Evolutionary conservation across 2,329 filamentous ascomycete genomes (phyloP), one percentile per base, ranked within the genome.

Genomic region (Botrytis squamosa): DNA sequence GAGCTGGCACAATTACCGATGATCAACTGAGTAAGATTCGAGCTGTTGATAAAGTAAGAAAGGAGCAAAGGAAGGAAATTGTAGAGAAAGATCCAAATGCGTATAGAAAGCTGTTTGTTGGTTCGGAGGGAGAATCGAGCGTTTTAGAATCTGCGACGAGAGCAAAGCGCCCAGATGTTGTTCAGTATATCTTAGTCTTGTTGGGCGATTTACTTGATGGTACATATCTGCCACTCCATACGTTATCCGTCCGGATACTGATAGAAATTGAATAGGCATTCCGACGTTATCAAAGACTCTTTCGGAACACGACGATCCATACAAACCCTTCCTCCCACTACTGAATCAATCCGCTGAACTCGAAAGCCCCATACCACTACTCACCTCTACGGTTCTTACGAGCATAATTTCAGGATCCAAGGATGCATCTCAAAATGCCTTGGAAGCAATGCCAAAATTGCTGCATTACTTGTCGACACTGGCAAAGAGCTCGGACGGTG

Each of bases 11-110:
- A 81, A 93, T 99, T 84, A 97, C 93, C 74, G 95, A 98, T 79
- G 91, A 93, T 78, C 95, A 99, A 84, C 89, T 98, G 79, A 93
- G 92, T 86, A 95, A 95, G 88, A 97, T 99, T 85, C 95, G 95
- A 84, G 93, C 95, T 75, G 93, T 98, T 79, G 96, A 98, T 84
- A 98, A 98, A 85, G 93, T 96, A 78, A 93, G 94, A 83, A 96
- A 94, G 83, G 96, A 98, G 78, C 92, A 94, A 84, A 90, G 95
- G 81, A 92, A 91, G 82, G 90, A 95, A 81, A 92, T 91, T 29
- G 91, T 98, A 75, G 93, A 97, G 82, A 85, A 84, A 73, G 93
- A 98, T 84, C 84, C 95, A 38, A 88, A 91, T 79, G 93, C 91
- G 77, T 99, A 97, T 84, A 89, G 91, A 74, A 85, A 88, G 76